These are phyloP conservation scores for Pseudocercospora pini-densiflorae DNA, from an alignment of 2,329 filamentous ascomycete genomes.

Conservation along the genomic window DNA sequence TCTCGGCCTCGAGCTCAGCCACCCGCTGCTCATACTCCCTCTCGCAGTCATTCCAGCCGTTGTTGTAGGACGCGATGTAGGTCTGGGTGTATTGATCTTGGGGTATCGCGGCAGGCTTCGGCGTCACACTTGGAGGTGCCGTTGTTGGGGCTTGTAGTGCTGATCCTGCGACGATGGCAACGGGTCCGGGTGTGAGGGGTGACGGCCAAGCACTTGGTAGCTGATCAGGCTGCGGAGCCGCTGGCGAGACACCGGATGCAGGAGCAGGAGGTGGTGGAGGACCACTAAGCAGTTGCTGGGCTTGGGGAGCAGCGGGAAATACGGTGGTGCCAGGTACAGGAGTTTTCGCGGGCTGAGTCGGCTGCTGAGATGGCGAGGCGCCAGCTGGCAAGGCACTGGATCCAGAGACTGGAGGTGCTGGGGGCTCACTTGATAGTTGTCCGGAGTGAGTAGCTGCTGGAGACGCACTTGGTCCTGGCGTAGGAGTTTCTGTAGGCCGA, in stretches of 20 bases:
- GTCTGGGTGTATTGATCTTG: not conserved
- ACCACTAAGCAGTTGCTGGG: not conserved
- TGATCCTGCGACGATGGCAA: not conserved
- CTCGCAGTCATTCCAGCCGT: conserved; percentile 1
- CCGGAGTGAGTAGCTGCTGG: not conserved
- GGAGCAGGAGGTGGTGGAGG: not conserved
- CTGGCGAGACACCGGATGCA: not conserved
- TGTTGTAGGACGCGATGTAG: conserved; percentile 7
- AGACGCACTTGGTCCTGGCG: not conserved
- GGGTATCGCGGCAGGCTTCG: not conserved
- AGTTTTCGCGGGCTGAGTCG: not conserved
- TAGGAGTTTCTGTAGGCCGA: not conserved
- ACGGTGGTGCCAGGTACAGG: not conserved
- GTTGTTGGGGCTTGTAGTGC: not conserved
- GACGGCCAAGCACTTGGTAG: not conserved
- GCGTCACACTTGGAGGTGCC: not conserved
- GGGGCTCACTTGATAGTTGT: not conserved
- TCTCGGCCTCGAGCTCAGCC: not conserved
- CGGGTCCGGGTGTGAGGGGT: not conserved
- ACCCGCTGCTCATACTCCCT: not conserved
- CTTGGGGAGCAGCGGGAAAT: not conserved
- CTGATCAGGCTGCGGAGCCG: not conserved
- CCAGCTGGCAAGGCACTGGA: not conserved
- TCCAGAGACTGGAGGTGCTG: not conserved
- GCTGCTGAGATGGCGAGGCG: not conserved